These are phyloP conservation scores for Castanopsis chinensis DNA, from an alignment of 306 rosid genomes.

Conservation along the genomic window DNA sequence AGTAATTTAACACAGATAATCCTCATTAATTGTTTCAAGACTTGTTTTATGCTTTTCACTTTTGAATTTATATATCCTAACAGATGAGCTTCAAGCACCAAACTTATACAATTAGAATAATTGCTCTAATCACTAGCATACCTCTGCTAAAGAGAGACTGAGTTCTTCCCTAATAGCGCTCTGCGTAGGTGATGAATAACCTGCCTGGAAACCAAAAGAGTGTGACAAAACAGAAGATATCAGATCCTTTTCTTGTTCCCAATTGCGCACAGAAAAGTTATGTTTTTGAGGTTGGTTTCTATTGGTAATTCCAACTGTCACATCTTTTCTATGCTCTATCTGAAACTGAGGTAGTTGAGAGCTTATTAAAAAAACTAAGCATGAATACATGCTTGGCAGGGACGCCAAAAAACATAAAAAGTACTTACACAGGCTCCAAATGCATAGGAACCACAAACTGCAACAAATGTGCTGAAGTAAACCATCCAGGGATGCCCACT, in stretches of 20 bases:
- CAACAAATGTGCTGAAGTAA: constrained; percentile 70
- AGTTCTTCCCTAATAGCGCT: constrained; percentile 68
- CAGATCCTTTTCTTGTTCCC: background rate
- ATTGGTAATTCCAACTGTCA: background rate
- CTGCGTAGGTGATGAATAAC: constrained; percentile 91
- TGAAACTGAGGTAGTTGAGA: background rate
- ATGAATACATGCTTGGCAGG: background rate
- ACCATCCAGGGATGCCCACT: constrained; percentile 78
- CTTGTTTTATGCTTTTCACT: too few relatives aligned
- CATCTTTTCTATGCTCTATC: background rate
- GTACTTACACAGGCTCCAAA: constrained; percentile 81
- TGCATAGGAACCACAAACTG: constrained; percentile 85
- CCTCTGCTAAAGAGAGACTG: constrained; percentile 66
- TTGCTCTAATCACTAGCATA: constrained; percentile 13
- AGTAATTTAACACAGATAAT: background rate
- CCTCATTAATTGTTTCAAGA: background rate
- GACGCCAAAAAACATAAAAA: background rate
- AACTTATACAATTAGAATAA: background rate
- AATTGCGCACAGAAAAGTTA: background rate
- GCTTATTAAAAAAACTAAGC: background rate
- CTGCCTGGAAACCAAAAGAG: constrained; percentile 51
- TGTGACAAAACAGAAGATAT: constrained; percentile 14
- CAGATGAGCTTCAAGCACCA: background rate
- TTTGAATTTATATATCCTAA: background rate
- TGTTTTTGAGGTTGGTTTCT: background rate